Evolutionary conservation across 2,329 filamentous ascomycete species (phyloP).

Genomic region (Magnaporthiopsis rhizophila): DNA sequence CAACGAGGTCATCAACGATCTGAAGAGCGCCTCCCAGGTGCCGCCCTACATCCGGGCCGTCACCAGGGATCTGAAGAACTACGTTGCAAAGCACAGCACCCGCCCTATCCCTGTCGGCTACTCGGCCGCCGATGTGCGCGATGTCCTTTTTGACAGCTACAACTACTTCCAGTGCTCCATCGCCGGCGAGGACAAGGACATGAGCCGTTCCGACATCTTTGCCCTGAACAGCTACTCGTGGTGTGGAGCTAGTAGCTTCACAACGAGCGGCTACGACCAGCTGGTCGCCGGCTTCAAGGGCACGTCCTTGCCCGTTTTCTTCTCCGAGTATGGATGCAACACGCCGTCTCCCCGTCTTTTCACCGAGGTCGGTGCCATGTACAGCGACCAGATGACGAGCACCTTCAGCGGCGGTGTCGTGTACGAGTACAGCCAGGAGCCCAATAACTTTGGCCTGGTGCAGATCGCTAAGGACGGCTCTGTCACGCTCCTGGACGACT

Average conservation of each 20-base stretch:
- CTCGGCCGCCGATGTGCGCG: slow-evolving; percentile 71
- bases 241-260: slow-evolving; percentile 48
- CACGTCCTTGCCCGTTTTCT: slow-evolving; percentile 64
- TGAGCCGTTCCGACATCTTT: slow-evolving; percentile 65
- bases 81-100: slow-evolving; percentile 62
- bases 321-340: slow-evolving; percentile 78
- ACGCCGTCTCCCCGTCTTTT: slow-evolving; percentile 61
- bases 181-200: slow-evolving; percentile 43
- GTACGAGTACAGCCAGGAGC: slow-evolving; percentile 72
- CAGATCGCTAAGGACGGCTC: slow-evolving; percentile 49
- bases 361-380: slow-evolving; percentile 67
- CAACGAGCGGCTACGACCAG: slow-evolving; percentile 44
- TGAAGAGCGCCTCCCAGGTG: slow-evolving; percentile 47
- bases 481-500: slow-evolving; percentile 55
- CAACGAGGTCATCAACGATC: slow-evolving; percentile 69
- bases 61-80: slow-evolving; percentile 73
- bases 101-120: slow-evolving; percentile 70
- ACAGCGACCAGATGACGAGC: slow-evolving; percentile 59
- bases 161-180: slow-evolving; percentile 65
- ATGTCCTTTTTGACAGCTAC: slow-evolving; percentile 65
- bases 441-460: slow-evolving; percentile 59
- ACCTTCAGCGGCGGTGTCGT: slow-evolving; percentile 70
- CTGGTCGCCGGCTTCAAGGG: slow-evolving; percentile 57
- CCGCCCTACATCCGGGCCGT: slow-evolving; percentile 69
- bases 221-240: slow-evolving; percentile 70